Conservation (phyloP, 1,284 basidiomycete species). For the Cryptococcus sp. region DNA sequence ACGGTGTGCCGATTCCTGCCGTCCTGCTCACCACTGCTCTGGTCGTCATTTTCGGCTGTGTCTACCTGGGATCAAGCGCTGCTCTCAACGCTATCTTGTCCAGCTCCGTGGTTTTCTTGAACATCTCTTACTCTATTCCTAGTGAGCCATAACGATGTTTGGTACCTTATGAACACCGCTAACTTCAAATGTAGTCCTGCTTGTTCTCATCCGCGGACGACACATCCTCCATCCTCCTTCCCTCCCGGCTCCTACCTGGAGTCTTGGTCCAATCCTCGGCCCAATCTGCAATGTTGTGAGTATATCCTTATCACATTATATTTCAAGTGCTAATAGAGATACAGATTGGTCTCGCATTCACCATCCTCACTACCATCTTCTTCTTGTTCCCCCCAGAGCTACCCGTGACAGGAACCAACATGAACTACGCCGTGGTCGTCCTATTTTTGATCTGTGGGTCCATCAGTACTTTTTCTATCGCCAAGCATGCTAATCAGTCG, state of each 20-base stretch:
- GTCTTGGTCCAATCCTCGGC: constrained; percentile 41
- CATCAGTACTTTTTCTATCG: not conserved
- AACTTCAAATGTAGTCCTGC: constrained; percentile 42
- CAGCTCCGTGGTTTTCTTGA: constrained; percentile 54
- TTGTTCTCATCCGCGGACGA: constrained; percentile 53
- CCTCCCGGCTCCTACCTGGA: constrained; percentile 40
- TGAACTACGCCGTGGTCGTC: constrained; percentile 55
- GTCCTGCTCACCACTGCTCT: constrained; percentile 62
- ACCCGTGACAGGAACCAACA: constrained; percentile 48
- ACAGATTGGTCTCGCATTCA: constrained; percentile 50
- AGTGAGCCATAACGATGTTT: constrained; percentile 21
- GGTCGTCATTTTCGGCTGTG: constrained; percentile 55
- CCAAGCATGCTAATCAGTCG: not conserved
- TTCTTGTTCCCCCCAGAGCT: constrained; percentile 57
- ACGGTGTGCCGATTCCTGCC: constrained; percentile 61
- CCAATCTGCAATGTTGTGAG: constrained; percentile 48
- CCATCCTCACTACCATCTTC: constrained; percentile 54
- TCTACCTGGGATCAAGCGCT: constrained; percentile 60
- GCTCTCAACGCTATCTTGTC: constrained; percentile 57
- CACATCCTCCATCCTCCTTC: constrained; percentile 43
- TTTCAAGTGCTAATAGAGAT: not conserved
- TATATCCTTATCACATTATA: not conserved
- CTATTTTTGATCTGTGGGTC: constrained; percentile 36
- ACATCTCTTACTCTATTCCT: constrained; percentile 53
- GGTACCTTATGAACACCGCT: not conserved